A percentile compares a stretch with the other conserved stretches of the same genome.
phyloP scores from a whole-genome alignment of 192 early-diverging fungal species.

The Chytriomyces sp. region DNA sequence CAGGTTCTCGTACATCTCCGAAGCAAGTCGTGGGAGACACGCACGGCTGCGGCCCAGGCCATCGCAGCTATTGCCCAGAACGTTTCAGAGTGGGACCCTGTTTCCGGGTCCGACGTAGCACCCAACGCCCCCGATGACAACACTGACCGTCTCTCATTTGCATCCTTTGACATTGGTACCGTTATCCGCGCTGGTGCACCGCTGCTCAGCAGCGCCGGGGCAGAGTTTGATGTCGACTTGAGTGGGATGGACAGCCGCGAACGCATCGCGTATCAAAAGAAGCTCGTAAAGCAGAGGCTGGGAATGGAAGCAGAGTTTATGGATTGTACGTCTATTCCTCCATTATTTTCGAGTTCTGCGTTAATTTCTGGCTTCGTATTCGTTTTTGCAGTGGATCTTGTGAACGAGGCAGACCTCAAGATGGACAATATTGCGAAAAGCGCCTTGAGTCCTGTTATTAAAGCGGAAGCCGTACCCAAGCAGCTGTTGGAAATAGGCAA shows the following conservation, averaged over 20 bases:
- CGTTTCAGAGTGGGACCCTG: slow-evolving; percentile 78
- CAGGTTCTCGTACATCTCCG: slow-evolving; percentile 84
- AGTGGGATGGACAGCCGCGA: slow-evolving; percentile 76
- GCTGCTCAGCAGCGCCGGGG: slow-evolving; percentile 83
- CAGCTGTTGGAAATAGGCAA: slow-evolving; percentile 33
- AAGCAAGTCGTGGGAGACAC: slow-evolving; percentile 92
- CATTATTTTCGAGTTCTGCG: background rate
- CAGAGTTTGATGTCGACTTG: slow-evolving; percentile 85
- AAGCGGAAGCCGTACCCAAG: slow-evolving; percentile 25
- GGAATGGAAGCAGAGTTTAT: slow-evolving; percentile 88
- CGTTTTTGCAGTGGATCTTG: slow-evolving; percentile 67
- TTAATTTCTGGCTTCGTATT: background rate
- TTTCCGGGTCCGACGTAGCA: background rate
- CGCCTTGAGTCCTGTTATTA: background rate
- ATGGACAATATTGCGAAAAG: background rate
- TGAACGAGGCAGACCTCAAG: slow-evolving; percentile 79
- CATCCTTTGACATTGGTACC: slow-evolving; percentile 77
- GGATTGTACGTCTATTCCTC: slow-evolving; percentile 61
- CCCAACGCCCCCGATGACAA: background rate
- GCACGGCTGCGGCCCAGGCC: slow-evolving; percentile 89
- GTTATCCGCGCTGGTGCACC: slow-evolving; percentile 78
- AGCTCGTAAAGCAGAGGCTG: slow-evolving; percentile 79
- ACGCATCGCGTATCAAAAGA: slow-evolving; percentile 78
- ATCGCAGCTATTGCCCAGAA: slow-evolving; percentile 88
- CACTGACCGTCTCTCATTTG: slow-evolving; percentile 62